Percentiles rank a stretch among this genome's conserved stretches.
Evolutionary conservation across 257 asterid species (phyloP).

Genomic region (Datura wrightii): DNA sequence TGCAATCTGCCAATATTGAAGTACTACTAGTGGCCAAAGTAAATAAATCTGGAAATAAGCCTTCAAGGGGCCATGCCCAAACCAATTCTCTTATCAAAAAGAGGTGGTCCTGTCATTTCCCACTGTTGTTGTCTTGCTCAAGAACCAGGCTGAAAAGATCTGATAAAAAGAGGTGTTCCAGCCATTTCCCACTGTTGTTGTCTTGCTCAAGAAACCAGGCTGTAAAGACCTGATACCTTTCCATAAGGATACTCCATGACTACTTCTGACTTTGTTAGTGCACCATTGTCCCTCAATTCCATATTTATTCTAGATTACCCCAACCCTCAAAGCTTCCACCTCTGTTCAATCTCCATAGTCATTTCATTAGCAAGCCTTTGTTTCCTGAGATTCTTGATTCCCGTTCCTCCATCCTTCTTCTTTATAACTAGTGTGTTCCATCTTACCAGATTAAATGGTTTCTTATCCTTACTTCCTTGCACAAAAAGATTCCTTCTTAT

Average conservation of each 20-base stretch:
- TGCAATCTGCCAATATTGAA: background rate
- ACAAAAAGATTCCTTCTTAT: background rate
- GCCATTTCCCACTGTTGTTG: background rate
- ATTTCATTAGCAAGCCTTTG: background rate
- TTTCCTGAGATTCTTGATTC: background rate
- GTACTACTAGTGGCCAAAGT: background rate
- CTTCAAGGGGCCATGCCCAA: background rate
- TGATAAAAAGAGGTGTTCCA: background rate
- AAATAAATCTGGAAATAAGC: constrained; percentile 5
- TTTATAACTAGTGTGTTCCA: background rate
- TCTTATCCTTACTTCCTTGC: background rate
- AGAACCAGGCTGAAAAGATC: no score
- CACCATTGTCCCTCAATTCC: background rate
- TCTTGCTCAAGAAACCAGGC: constrained; percentile 2
- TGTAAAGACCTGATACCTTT: background rate
- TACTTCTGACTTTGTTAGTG: background rate
- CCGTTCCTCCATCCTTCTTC: background rate
- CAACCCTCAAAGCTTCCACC: background rate
- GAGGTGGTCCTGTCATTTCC: background rate
- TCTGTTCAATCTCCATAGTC: background rate
- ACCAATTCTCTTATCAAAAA: background rate
- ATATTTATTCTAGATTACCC: background rate
- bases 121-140: no score
- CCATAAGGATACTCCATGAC: background rate
- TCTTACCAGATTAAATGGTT: constrained; percentile 4